phyloP scores from a whole-genome alignment of 176 grass and related monocot genomes.

The Secale cereale region DNA sequence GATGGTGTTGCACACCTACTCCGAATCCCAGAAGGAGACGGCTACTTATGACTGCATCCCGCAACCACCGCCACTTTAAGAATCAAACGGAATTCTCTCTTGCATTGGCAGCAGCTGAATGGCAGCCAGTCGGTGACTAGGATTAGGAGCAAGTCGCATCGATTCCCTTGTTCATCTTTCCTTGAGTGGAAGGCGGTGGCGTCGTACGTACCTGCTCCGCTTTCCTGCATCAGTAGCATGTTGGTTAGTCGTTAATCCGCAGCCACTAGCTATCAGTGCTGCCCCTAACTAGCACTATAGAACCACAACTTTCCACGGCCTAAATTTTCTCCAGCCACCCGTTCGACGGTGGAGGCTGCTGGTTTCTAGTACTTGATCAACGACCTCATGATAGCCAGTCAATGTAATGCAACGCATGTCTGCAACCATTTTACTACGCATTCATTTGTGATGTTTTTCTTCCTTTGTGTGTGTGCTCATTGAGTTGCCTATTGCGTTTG shows the following conservation, averaged over 20 bases:
- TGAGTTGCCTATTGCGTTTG: neutral
- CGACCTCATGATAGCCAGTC: neutral
- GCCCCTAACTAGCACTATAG: neutral
- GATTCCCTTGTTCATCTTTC: neutral
- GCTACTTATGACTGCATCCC: neutral
- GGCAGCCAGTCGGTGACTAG: neutral
- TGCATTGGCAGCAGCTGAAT: neutral
- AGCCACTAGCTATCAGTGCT: neutral
- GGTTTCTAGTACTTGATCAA: neutral
- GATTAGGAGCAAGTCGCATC: neutral
- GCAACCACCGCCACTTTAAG: conserved; percentile 10
- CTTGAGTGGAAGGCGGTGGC: conserved; percentile 5
- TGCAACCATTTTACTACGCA: neutral
- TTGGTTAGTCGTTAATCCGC: neutral
- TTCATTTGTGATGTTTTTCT: neutral
- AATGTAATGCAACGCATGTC: neutral
- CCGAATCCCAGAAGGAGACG: neutral
- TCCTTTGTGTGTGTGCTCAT: neutral
- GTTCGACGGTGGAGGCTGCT: neutral
- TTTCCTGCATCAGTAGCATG: neutral
- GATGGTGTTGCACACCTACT: neutral
- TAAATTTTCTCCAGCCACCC: neutral
- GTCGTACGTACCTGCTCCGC: neutral
- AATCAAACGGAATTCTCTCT: neutral
- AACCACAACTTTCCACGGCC: neutral